Conservation (phyloP, 768 basidiomycete species). For the Calocybe indica region DNA sequence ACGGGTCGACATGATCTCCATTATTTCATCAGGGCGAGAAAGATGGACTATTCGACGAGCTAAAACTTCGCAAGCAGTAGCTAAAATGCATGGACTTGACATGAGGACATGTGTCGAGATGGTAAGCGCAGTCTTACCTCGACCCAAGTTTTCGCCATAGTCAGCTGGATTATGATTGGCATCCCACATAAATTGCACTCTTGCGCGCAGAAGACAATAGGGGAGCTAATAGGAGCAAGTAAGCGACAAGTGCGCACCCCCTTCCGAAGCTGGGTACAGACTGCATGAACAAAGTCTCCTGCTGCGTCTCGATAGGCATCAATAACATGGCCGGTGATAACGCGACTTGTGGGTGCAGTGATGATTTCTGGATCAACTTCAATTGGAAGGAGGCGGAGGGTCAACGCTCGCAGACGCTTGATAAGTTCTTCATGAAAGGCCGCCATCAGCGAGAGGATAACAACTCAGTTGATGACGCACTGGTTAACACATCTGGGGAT, state of each 20-base stretch:
- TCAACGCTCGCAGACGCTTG: slow-evolving; percentile 72
- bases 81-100: slow-evolving; percentile 27
- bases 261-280: slow-evolving; percentile 27
- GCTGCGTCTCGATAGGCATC: slow-evolving; percentile 72
- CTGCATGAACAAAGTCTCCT: slow-evolving; percentile 84
- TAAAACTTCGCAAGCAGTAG: slow-evolving; percentile 78
- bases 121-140: slow-evolving; percentile 44
- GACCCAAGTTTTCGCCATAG: slow-evolving; percentile 77
- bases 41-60: slow-evolving; percentile 77
- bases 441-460: not conserved
- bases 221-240: slow-evolving; percentile 47
- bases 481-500: slow-evolving; percentile 69
- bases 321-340: slow-evolving; percentile 80
- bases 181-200: slow-evolving; percentile 77
- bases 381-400: slow-evolving; percentile 69
- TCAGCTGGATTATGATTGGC: slow-evolving; percentile 79
- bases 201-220: slow-evolving; percentile 72
- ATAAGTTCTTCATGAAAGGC: slow-evolving; percentile 55
- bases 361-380: slow-evolving; percentile 67
- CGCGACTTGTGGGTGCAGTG: slow-evolving; percentile 71
- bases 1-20: slow-evolving; percentile 71
- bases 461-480: slow-evolving; percentile 33
- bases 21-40: slow-evolving; percentile 54
- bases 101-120: slow-evolving; percentile 3
- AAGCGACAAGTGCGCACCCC: not conserved